Conservation (phyloP, 805 yeast genomes). For the Lipomyces sp. region DNA sequence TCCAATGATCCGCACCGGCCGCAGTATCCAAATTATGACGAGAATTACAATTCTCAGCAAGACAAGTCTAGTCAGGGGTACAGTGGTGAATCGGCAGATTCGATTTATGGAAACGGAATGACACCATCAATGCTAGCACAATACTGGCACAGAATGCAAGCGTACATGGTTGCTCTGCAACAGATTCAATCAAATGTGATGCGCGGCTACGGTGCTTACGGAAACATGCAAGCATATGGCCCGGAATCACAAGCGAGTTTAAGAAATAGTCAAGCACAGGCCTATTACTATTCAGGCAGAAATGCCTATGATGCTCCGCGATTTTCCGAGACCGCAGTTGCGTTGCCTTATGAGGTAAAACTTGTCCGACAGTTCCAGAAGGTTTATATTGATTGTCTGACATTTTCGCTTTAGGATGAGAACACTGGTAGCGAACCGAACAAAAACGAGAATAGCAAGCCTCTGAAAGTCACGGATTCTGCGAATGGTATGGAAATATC, state of each 20-base stretch:
- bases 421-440: not conserved
- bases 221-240: not conserved
- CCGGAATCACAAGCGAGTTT: not conserved
- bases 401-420: not conserved
- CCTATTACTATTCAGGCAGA: not conserved
- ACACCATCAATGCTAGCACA: constrained; percentile 51
- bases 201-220: not conserved
- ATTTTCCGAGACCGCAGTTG: not conserved
- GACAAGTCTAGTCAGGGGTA: constrained; percentile 1
- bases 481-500: not conserved
- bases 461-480: not conserved
- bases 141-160: constrained; percentile 51
- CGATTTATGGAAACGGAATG: constrained; percentile 43
- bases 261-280: not conserved
- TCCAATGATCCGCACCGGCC: not conserved
- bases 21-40: constrained; percentile 31
- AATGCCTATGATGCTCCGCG: not conserved
- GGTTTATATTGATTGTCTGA: not conserved
- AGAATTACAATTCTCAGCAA: not conserved
- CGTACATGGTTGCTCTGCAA: constrained; percentile 39
- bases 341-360: not conserved
- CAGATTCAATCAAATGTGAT: constrained; percentile 13
- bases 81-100: constrained; percentile 10
- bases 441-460: not conserved
- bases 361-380: not conserved